phyloP scores from a whole-genome alignment of 2,329 filamentous ascomycete species.

The Microthyrium microscopicum region DNA sequence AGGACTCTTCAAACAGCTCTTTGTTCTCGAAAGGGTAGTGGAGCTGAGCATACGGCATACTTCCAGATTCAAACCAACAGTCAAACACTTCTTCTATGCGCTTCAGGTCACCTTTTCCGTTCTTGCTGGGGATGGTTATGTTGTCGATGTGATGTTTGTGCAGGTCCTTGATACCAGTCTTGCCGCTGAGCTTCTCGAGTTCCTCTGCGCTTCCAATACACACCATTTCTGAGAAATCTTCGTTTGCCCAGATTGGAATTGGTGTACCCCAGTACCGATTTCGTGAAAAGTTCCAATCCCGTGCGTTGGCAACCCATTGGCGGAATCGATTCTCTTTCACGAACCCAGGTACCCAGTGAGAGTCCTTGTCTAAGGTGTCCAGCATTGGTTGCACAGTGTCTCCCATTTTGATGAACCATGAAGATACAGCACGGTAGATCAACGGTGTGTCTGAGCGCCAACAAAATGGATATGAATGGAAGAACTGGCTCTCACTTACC shows the following conservation, averaged over 20 bases:
- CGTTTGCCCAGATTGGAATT: constrained; percentile 80
- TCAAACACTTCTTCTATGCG: constrained; percentile 84
- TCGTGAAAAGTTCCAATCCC: constrained; percentile 88
- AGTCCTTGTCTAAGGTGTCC: constrained; percentile 62
- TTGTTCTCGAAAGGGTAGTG: constrained; percentile 89
- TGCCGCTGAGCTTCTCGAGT: constrained; percentile 73
- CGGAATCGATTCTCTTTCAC: constrained; percentile 86
- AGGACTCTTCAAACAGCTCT: constrained; percentile 61
- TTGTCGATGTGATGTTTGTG: constrained; percentile 87
- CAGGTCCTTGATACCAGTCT: constrained; percentile 64
- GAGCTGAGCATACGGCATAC: constrained; percentile 82
- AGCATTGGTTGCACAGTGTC: constrained; percentile 76
- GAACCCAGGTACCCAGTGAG: constrained; percentile 79
- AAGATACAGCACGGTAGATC: constrained; percentile 80
- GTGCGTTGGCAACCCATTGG: constrained; percentile 80
- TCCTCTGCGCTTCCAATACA: constrained; percentile 76
- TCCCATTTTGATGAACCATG: constrained; percentile 86
- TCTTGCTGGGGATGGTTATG: constrained; percentile 83
- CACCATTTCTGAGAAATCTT: constrained; percentile 72
- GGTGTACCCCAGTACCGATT: constrained; percentile 95
- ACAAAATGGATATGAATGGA: constrained; percentile 87
- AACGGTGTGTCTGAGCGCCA: constrained; percentile 88
- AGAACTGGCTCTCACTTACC: constrained; percentile 72
- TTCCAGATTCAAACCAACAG: constrained; percentile 93
- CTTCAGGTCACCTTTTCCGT: constrained; percentile 67